Percentiles rank a stretch among this genome's conserved stretches.
Conservation (phyloP, 495 filamentous ascomycete genomes). For the Aspergillus hancockii region DNA sequence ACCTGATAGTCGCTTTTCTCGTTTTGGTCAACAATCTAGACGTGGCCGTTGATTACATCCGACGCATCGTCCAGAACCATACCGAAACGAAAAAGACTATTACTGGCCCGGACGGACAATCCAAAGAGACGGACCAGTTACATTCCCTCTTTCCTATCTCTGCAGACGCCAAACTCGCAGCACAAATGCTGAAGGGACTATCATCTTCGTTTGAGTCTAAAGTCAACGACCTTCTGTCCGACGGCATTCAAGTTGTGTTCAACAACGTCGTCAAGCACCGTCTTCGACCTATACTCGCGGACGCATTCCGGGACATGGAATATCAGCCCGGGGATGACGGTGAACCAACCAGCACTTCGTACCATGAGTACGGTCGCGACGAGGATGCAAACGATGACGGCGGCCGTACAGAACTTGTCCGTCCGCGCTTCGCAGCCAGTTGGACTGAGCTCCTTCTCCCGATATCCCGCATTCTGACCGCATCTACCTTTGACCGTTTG, state of each 20-base stretch:
- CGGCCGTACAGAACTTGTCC: conserved; percentile 55
- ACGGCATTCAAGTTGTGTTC: conserved; percentile 82
- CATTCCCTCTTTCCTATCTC: conserved; percentile 74
- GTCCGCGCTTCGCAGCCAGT: conserved; percentile 70
- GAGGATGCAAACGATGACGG: conserved; percentile 42
- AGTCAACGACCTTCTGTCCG: conserved; percentile 74
- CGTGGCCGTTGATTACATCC: conserved; percentile 82
- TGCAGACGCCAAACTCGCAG: conserved; percentile 67
- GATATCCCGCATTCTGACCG: conserved; percentile 80
- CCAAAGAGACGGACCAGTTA: conserved; percentile 41
- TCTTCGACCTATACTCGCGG: conserved; percentile 79
- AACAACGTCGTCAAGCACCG: conserved; percentile 85
- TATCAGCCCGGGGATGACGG: conserved; percentile 55
- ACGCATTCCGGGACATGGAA: conserved; percentile 89
- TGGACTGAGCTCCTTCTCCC: conserved; percentile 87
- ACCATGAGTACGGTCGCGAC: conserved; percentile 37
- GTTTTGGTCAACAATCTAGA: conserved; percentile 96
- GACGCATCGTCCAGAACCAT: conserved; percentile 75
- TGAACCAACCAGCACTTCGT: conserved; percentile 9
- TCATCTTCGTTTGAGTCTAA: conserved; percentile 72
- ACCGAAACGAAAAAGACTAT: conserved; percentile 44
- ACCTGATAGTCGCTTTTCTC: conserved; percentile 80
- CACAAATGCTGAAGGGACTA: conserved; percentile 65
- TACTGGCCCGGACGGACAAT: conserved; percentile 23
- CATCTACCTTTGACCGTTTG: conserved; percentile 66